Conservation (phyloP, 371 early-diverging fungal species). For the Mucor circinelloides region DNA sequence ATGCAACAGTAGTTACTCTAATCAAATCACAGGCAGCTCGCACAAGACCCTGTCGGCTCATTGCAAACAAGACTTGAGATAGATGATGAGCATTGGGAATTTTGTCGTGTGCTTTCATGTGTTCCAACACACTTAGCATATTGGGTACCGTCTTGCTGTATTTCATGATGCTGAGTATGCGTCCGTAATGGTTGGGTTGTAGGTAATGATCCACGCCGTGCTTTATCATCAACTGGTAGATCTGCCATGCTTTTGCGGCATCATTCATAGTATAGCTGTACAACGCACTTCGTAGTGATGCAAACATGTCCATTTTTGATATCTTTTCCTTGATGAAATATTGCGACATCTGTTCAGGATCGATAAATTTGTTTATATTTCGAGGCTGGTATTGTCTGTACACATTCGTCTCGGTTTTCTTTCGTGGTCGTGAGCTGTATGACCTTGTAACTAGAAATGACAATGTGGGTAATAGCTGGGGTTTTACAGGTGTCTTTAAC, state of each 20-base stretch:
- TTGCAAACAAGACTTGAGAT: conserved; percentile 42
- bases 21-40: conserved; percentile 27
- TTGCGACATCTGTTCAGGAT: conserved; percentile 2
- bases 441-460: conserved; percentile 14
- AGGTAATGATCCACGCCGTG: conserved; percentile 26
- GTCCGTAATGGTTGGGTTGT: conserved; percentile 40
- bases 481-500: neutral
- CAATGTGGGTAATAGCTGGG: conserved; percentile 10
- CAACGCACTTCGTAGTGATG: conserved; percentile 32
- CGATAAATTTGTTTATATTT: conserved; percentile 11
- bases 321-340: neutral
- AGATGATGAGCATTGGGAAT: conserved; percentile 5
- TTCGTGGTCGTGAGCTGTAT: conserved; percentile 1
- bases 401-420: neutral
- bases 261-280: conserved; percentile 31
- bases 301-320: conserved; percentile 20
- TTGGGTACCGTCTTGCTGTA: conserved; percentile 22
- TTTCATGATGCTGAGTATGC: conserved; percentile 40
- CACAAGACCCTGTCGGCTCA: conserved; percentile 32
- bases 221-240: conserved; percentile 38
- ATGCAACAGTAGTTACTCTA: neutral
- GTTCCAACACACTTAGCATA: conserved; percentile 32
- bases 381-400: conserved; percentile 12
- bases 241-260: conserved; percentile 33
- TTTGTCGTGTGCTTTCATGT: conserved; percentile 22